A percentile compares a stretch with the other conserved stretches of the same genome.
phyloP scores from a whole-genome alignment of 345 rosid species.

The Euphorbia tirucalli region DNA sequence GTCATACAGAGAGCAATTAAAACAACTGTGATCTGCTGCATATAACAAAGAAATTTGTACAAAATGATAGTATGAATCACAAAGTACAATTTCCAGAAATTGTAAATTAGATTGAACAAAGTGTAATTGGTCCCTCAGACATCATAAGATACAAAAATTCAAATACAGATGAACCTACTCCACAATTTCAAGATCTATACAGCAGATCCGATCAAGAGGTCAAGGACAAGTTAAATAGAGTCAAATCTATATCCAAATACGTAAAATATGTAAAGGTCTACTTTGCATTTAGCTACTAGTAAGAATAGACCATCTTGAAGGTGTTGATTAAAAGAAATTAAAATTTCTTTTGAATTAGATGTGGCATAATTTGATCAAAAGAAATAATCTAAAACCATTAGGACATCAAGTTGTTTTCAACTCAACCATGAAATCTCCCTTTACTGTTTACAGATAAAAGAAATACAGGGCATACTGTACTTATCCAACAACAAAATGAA shows the following conservation, averaged over 20 bases:
- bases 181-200: not conserved
- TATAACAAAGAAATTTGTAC: not conserved
- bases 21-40: not conserved
- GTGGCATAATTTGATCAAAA: not conserved
- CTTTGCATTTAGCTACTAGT: not conserved
- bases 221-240: not conserved
- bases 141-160: not conserved
- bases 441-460: not conserved
- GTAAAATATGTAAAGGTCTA: not conserved
- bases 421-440: not conserved
- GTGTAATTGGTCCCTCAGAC: not conserved
- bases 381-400: not conserved
- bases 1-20: not conserved
- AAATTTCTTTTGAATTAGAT: not conserved
- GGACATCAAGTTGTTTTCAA: not conserved
- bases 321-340: not conserved
- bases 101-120: not conserved
- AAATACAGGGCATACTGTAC: not conserved
- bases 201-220: not conserved
- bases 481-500: not conserved
- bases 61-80: not conserved
- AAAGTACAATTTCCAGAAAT: not conserved
- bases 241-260: not conserved
- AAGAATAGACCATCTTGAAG: not conserved
- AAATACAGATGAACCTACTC: not conserved